phyloP scores from a whole-genome alignment of 202 grass and related monocot species.

The Dendrocalamus latiflorus region DNA sequence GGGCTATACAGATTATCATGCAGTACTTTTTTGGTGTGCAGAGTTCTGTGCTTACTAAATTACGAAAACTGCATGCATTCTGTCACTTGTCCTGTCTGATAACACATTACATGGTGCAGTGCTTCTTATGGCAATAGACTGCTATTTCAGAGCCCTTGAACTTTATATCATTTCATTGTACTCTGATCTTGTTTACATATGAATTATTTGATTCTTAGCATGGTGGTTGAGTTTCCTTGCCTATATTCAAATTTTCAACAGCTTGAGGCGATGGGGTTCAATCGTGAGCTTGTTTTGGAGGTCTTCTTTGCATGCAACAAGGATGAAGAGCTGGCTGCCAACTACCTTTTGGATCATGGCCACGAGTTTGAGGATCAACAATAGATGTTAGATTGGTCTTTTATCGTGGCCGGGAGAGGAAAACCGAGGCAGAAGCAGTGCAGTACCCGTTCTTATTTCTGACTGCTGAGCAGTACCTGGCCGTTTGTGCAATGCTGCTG shows the following conservation, averaged over 20 bases:
- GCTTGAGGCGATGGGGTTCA: conserved; percentile 91
- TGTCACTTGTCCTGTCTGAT: background rate
- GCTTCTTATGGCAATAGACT: background rate
- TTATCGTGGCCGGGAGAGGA: background rate
- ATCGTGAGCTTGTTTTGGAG: conserved; percentile 72
- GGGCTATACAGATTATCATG: background rate
- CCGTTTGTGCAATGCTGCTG: conserved; percentile 17
- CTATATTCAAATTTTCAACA: conserved; percentile 15
- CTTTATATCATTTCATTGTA: too few species aligned
- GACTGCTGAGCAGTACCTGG: conserved; percentile 17
- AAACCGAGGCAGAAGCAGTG: background rate
- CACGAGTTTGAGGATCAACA: conserved; percentile 77
- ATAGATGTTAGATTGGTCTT: conserved; percentile 22
- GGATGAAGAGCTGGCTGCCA: conserved; percentile 85
- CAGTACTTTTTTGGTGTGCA: background rate
- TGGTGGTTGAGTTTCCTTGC: background rate
- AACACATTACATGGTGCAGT: too few species aligned
- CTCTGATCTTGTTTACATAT: conserved; percentile 2
- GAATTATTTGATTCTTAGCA: background rate
- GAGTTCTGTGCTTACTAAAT: background rate
- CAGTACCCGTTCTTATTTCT: conserved; percentile 29
- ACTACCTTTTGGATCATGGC: conserved; percentile 87
- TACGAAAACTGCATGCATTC: background rate
- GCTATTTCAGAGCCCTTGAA: background rate
- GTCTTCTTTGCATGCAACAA: too few species aligned